A percentile compares a stretch with the other conserved stretches of the same genome.
These are phyloP conservation scores for Aspergillus awamori DNA, from an alignment of 2,329 filamentous ascomycete genomes.

Conservation along the genomic window DNA sequence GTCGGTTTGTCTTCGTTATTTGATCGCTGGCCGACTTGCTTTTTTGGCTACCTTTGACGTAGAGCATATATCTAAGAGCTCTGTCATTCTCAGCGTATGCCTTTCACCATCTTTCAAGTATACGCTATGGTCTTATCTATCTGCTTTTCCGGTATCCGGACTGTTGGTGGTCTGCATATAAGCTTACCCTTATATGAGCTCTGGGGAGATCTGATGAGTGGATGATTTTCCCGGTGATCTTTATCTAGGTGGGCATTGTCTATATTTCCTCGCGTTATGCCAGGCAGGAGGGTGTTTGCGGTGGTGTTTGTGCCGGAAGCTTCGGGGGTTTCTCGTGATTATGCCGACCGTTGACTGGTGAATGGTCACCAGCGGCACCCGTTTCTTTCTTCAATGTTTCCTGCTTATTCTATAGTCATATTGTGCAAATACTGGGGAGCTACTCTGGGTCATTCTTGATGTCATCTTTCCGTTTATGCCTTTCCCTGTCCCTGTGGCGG, in stretches of 20 bases:
- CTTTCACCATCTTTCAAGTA: conserved; percentile 13
- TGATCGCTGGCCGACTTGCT: conserved; percentile 26
- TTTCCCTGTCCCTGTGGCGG: conserved; percentile 1
- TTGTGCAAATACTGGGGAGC: conserved; percentile 11
- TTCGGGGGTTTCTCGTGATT: conserved; percentile 1
- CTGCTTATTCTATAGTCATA: conserved; percentile 5
- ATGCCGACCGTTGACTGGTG: conserved; percentile 4
- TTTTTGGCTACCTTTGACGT: conserved; percentile 12
- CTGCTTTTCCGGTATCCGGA: not conserved
- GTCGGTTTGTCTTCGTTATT: conserved; percentile 16
- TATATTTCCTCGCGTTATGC: conserved; percentile 1
- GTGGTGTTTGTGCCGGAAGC: conserved; percentile 6
- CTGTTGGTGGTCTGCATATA: conserved; percentile 2
- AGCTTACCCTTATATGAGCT: not conserved
- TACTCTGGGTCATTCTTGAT: conserved; percentile 3
- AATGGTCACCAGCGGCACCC: not conserved
- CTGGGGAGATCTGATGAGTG: not conserved
- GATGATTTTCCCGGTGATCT: not conserved
- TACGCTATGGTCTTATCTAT: not conserved
- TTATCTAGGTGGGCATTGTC: conserved; percentile 1
- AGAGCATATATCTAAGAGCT: not conserved
- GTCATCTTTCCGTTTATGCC: conserved; percentile 3
- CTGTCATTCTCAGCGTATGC: conserved; percentile 8
- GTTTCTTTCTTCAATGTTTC: conserved; percentile 4
- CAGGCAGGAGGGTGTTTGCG: conserved; percentile 8